phyloP scores from a whole-genome alignment of 192 early-diverging fungal genomes.

The Funneliformis mosseae region DNA sequence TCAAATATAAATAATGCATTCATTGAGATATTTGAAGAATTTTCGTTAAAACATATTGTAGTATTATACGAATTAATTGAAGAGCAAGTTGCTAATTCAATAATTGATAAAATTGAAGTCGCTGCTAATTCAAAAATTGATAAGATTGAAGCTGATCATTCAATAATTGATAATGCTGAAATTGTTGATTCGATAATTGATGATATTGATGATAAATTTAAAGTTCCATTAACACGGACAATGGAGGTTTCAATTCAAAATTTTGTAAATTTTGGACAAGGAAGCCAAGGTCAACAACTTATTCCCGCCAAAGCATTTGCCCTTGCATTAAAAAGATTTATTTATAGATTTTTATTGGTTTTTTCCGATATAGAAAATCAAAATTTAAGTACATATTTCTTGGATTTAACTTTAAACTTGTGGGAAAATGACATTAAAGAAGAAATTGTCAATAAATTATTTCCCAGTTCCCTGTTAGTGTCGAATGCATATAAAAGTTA shows the following conservation, averaged over 20 bases:
- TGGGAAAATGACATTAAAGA: not conserved
- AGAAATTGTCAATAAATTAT: not conserved
- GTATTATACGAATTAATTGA: constrained; percentile 31
- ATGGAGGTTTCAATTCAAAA: not conserved
- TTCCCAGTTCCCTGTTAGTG: not conserved
- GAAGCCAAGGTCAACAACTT: not conserved
- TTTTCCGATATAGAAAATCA: not conserved
- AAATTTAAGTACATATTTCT: not conserved
- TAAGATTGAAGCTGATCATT: too few species aligned
- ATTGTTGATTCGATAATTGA: constrained; percentile 17
- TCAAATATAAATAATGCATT: not conserved
- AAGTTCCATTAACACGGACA: not conserved
- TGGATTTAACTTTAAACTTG: not conserved
- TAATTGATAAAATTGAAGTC: not conserved
- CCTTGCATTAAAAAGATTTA: constrained; percentile 31
- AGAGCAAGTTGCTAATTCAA: constrained; percentile 21
- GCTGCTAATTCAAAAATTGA: constrained; percentile 3
- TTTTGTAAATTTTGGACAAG: not conserved
- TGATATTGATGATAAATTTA: not conserved
- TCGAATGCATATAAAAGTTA: not conserved
- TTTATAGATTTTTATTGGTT: constrained; percentile 5
- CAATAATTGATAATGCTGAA: not conserved
- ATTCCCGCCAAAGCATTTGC: constrained; percentile 26
- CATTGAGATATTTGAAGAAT: not conserved
- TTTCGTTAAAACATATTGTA: constrained; percentile 26